These are phyloP conservation scores for Phytophthora tentaculata DNA, from an alignment of 352 stramenopile genomes.

Conservation along the genomic window DNA sequence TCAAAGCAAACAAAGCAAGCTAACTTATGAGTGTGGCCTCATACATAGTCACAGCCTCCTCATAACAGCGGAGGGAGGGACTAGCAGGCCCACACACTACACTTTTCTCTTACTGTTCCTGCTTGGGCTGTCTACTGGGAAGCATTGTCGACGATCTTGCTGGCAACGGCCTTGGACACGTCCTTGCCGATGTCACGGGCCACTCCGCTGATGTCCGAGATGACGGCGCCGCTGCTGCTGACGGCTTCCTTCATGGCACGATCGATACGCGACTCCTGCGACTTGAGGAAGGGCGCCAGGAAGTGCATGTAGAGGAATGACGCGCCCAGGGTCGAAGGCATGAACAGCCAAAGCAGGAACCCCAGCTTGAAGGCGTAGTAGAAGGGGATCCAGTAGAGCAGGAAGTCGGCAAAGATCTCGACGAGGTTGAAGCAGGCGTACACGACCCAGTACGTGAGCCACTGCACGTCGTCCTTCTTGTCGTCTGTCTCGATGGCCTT, in stretches of 20 bases:
- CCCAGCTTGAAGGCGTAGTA: slow-evolving; percentile 98
- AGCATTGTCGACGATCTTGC: slow-evolving; percentile 74
- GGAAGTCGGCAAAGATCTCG: slow-evolving; percentile 96
- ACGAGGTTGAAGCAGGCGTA: slow-evolving; percentile 98
- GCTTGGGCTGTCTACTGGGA: slow-evolving; percentile 23
- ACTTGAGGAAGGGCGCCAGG: slow-evolving; percentile 88
- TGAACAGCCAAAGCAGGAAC: slow-evolving; percentile 97
- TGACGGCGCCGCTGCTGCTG: slow-evolving; percentile 73
- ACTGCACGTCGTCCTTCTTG: slow-evolving; percentile 89
- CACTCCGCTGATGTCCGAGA: slow-evolving; percentile 80
- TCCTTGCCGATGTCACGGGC: slow-evolving; percentile 80
- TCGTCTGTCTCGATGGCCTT: slow-evolving; percentile 80
- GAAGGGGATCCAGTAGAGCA: slow-evolving; percentile 98
- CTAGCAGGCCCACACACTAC: slow-evolving; percentile 4
- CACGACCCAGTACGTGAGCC: slow-evolving; percentile 98
- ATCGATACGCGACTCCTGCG: slow-evolving; percentile 84
- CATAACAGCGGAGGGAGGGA: background rate
- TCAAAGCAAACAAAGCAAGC: slow-evolving; percentile 47
- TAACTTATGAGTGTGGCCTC: slow-evolving; percentile 43
- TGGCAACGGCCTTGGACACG: slow-evolving; percentile 75
- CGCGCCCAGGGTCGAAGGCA: slow-evolving; percentile 95
- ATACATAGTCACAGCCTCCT: background rate
- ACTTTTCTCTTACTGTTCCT: slow-evolving; percentile 11
- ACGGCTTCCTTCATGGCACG: slow-evolving; percentile 86
- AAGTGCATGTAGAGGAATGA: slow-evolving; percentile 97